Percentiles rank a stretch among this genome's conserved stretches.
Conservation (phyloP, 306 rosid genomes). For the Cucurbita ficifolia region DNA sequence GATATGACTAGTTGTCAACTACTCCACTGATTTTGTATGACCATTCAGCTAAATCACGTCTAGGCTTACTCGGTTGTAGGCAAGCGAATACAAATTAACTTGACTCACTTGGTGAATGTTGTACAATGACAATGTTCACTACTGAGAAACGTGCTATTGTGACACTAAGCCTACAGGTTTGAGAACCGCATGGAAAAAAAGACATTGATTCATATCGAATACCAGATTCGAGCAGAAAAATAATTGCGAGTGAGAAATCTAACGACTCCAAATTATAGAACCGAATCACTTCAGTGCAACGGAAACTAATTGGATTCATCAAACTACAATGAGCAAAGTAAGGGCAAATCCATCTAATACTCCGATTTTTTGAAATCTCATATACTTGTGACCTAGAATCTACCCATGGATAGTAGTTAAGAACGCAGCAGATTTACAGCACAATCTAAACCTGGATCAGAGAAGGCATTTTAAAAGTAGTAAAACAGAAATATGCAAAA, state of each 20-base stretch:
- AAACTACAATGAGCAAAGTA: background rate
- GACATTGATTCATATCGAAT: background rate
- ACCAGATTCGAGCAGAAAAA: background rate
- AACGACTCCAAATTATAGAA: background rate
- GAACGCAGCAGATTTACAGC: background rate
- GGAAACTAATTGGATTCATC: background rate
- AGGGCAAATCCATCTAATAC: background rate
- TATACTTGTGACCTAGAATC: background rate
- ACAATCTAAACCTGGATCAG: background rate
- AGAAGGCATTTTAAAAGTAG: too few species aligned
- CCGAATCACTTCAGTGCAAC: background rate
- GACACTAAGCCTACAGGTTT: too few species aligned
- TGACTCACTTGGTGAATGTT: too few species aligned
- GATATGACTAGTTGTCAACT: too few species aligned
- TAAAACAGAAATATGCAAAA: background rate
- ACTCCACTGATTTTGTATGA: too few species aligned
- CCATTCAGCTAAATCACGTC: too few species aligned
- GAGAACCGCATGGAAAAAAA: too few species aligned
- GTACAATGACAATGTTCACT: too few species aligned
- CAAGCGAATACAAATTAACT: too few species aligned
- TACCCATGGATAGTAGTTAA: background rate
- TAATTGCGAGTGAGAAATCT: background rate
- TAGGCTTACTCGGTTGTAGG: too few species aligned
- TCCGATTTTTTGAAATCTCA: background rate
- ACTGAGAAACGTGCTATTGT: too few species aligned